Conservation (phyloP, 768 basidiomycete genomes). For the Collybiopsis luxurians region DNA sequence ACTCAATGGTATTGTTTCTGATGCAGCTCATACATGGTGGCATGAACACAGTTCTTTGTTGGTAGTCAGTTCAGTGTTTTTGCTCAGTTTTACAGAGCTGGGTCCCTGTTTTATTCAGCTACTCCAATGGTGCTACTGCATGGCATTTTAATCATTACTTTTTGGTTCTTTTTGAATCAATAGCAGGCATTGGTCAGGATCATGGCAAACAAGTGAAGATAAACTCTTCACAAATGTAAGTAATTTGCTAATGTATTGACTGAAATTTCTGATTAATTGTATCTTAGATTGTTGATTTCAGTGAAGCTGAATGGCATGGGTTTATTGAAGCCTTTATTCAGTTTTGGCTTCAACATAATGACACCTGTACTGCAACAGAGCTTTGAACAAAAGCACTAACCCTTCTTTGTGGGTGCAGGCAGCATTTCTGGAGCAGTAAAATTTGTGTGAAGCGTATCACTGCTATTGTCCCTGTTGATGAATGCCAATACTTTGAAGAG, state of each 20-base stretch:
- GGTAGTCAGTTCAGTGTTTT: conserved; percentile 17
- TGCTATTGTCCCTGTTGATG: conserved; percentile 18
- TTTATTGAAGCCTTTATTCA: conserved; percentile 26
- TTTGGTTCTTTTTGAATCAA: conserved; percentile 10
- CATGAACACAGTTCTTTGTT: conserved; percentile 9
- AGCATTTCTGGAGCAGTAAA: conserved; percentile 28
- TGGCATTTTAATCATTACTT: conserved; percentile 18
- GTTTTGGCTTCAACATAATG: conserved; percentile 16
- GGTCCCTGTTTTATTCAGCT: conserved; percentile 18
- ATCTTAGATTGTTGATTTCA: conserved; percentile 31
- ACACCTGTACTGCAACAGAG: conserved; percentile 3
- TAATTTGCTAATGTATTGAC: neutral
- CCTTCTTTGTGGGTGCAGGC: conserved; percentile 26
- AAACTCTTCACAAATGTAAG: conserved; percentile 12
- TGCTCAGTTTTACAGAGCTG: conserved; percentile 10
- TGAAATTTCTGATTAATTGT: neutral
- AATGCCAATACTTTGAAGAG: conserved; percentile 14
- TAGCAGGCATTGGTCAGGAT: neutral
- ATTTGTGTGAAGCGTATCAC: conserved; percentile 22
- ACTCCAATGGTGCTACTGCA: conserved; percentile 16
- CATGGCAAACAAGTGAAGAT: conserved; percentile 6
- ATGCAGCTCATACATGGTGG: conserved; percentile 23
- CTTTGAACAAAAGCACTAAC: conserved; percentile 9
- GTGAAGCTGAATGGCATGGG: conserved; percentile 29
- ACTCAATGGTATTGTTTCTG: conserved; percentile 13